These are phyloP conservation scores for Beta macrorhiza DNA, from an alignment of 179 eudicot species.

Conservation along the genomic window DNA sequence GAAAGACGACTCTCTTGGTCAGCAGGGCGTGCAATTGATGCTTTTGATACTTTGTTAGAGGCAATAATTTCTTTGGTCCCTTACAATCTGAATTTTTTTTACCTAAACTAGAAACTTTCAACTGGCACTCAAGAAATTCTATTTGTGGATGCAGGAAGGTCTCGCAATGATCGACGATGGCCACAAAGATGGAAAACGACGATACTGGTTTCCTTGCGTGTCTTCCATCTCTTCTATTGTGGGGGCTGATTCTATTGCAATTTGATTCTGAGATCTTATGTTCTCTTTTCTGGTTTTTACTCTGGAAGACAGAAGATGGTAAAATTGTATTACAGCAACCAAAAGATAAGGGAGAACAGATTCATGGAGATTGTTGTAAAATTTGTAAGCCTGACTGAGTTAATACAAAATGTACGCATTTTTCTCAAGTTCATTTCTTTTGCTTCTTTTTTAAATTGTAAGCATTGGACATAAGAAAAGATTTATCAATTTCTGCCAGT, in stretches of 20 bases:
- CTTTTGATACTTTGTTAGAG: conserved; percentile 81
- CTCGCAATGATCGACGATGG: conserved; percentile 99
- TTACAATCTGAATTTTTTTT: not conserved
- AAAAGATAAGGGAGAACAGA: not conserved
- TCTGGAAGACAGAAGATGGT: not conserved
- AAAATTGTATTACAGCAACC: not conserved
- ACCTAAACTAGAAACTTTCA: not conserved
- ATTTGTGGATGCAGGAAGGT: conserved; percentile 64
- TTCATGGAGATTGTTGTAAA: not conserved
- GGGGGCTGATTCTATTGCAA: conserved; percentile 35
- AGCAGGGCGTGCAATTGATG: conserved; percentile 89
- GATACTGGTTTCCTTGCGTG: conserved; percentile 96
- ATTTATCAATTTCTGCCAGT: not conserved
- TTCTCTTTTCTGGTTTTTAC: not conserved
- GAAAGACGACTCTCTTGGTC: conserved; percentile 81
- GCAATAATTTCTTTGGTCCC: conserved; percentile 37
- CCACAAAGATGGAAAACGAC: conserved; percentile 80
- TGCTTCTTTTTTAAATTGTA: too few relatives aligned
- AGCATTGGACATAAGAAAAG: not conserved
- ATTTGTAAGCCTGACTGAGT: not conserved
- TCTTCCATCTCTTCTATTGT: conserved; percentile 63
- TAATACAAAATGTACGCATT: too few relatives aligned
- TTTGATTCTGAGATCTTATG: conserved; percentile 10
- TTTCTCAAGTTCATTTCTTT: too few relatives aligned
- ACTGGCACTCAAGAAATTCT: conserved; percentile 12